Percentiles rank a stretch among this genome's conserved stretches.
phyloP scores from a whole-genome alignment of 129 eudicot species.

The Pittosporum tobira region DNA sequence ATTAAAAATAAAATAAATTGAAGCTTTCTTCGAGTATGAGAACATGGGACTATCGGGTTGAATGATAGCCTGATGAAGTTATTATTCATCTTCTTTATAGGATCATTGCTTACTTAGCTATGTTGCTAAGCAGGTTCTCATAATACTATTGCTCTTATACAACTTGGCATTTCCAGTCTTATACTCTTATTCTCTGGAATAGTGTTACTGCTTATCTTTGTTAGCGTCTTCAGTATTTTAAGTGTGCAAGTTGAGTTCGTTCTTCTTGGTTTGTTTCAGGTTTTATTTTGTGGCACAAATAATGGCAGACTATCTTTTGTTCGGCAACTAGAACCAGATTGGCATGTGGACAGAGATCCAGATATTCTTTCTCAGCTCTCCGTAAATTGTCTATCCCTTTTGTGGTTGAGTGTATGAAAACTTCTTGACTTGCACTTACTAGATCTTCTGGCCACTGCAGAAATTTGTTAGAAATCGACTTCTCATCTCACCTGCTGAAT shows the following conservation, averaged over 20 bases:
- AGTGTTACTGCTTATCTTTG: neutral
- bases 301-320: constrained; percentile 54
- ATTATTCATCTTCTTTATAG: no score
- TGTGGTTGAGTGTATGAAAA: neutral
- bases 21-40: neutral
- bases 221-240: neutral
- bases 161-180: neutral
- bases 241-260: neutral
- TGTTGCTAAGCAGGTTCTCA: neutral
- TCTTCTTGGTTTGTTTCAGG: constrained; percentile 22
- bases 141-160: neutral
- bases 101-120: neutral
- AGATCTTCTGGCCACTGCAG: neutral
- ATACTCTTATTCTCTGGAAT: neutral
- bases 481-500: constrained; percentile 12
- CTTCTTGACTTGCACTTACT: neutral
- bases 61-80: no score
- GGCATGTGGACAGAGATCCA: constrained; percentile 51
- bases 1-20: no score
- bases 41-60: no score
- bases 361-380: constrained; percentile 14
- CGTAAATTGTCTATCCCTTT: neutral
- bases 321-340: constrained; percentile 65
- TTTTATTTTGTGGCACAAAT: constrained; percentile 56
- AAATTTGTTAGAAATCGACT: constrained; percentile 14